Base-by-base conservation (phyloP, 345 rosid species). In the Salix koriyanagi region DNA sequence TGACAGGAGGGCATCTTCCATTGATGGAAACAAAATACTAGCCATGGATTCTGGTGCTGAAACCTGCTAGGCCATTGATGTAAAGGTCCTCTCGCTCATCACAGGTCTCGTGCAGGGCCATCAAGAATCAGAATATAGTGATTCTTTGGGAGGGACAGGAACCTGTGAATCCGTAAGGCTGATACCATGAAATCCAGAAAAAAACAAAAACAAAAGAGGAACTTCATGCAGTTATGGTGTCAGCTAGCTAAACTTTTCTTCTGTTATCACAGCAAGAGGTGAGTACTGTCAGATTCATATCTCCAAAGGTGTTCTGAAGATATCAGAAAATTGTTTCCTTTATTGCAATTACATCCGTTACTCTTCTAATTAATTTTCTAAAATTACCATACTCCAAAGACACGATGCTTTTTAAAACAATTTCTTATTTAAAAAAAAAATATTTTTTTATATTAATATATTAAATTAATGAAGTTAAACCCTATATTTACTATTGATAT, bases 11-110 rank as follows among this genome's bases (percentile, higher is more conserved):
- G 84, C 78, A 79, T 76, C 83, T 85, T 76, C 75, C 83, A 26
- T 52, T 44, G 69, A 73, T 46, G 79, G 88, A 75, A 84, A 81
- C 46, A 78, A 81, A 74, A 83, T 78, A 77, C 8, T 39, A 65
- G 52, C 80, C 79, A 30, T 54, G n/a, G 82, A 79, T 79, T 79
- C 19, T 72, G 72, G 77, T 70, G 67, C 80, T 77, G 72, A 71
- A 83, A 80, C 82, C 46, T 85, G 83, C 73, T 77, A 42, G 25
- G 42, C 81, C 85, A 70, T 83, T 69, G 61, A 72, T 70, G 81
- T 83, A 79, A 83, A 80, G 79, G 30, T 72, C 67, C n/a, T 9
- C 36, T 30, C 23, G 2, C 23, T 34, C 26, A 50, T 73, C 71
- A 4, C 64, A 52, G n/a, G 15, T 30, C 69, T 36, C 3, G 26